Percentiles rank a stretch among this genome's conserved stretches.
phyloP scores from a whole-genome alignment of 2,329 filamentous ascomycete species.

The Talaromyces sp. region DNA sequence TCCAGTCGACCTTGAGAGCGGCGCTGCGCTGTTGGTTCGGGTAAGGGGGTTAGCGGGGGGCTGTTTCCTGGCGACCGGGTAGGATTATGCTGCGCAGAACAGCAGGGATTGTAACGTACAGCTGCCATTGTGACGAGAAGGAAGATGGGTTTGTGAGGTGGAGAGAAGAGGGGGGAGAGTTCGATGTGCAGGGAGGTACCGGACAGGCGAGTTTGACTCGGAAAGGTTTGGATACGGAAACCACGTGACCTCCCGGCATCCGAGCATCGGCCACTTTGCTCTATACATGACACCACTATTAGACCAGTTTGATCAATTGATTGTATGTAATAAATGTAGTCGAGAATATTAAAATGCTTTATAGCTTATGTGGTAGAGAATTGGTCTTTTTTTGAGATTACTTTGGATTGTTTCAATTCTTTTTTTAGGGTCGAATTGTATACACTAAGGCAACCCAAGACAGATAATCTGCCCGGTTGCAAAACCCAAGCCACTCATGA shows the following conservation, averaged over 20 bases:
- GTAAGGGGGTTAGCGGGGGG: conserved; percentile 28
- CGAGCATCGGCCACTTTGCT: conserved; percentile 22
- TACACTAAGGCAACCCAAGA: conserved; percentile 36
- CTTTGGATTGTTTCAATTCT: conserved; percentile 30
- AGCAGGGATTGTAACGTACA: conserved; percentile 29
- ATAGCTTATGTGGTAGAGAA: not conserved
- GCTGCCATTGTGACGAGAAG: conserved; percentile 46
- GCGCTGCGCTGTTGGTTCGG: conserved; percentile 75
- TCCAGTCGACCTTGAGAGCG: conserved; percentile 99
- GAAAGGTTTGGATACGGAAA: conserved; percentile 42
- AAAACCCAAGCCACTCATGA: conserved; percentile 36
- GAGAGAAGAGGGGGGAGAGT: conserved; percentile 34
- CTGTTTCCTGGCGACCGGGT: not conserved
- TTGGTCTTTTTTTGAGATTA: not conserved
- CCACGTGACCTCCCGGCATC: conserved; percentile 38
- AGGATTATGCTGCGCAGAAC: not conserved
- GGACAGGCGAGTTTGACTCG: conserved; percentile 40
- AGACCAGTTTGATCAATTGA: not conserved
- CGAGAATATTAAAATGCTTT: not conserved
- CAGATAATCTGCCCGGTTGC: conserved; percentile 30
- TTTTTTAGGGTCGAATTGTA: conserved; percentile 37
- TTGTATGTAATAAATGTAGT: not conserved
- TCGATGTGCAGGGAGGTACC: conserved; percentile 40
- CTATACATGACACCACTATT: conserved; percentile 1
- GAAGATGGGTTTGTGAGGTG: conserved; percentile 28